phyloP scores from a whole-genome alignment of 2,329 filamentous ascomycete genomes.

The Xylaria sp. region DNA sequence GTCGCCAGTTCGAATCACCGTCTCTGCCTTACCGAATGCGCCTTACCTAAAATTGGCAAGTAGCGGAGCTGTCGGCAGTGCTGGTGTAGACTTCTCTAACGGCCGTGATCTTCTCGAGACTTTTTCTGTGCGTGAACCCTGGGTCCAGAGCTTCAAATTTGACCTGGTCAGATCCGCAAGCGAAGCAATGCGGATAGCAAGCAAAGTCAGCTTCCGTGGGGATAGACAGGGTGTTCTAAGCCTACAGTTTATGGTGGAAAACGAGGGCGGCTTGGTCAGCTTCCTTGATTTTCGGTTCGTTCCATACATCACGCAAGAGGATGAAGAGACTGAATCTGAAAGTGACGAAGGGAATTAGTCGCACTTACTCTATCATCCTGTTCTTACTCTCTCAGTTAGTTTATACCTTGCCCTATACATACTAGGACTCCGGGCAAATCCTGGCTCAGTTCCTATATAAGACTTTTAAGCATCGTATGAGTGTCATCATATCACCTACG shows the following conservation, averaged over 20 bases:
- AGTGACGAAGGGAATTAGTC: constrained; percentile 50
- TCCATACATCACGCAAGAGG: constrained; percentile 72
- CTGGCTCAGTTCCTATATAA: background rate
- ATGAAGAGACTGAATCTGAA: constrained; percentile 60
- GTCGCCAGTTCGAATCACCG: constrained; percentile 75
- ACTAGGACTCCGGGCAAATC: background rate
- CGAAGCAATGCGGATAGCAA: constrained; percentile 92
- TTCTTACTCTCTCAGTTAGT: background rate
- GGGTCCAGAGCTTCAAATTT: constrained; percentile 84
- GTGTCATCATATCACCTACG: background rate
- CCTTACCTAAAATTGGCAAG: constrained; percentile 81
- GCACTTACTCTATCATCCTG: background rate
- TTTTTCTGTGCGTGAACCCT: constrained; percentile 69
- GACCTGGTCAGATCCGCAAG: constrained; percentile 84
- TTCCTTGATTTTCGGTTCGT: constrained; percentile 89
- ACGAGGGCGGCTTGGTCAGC: constrained; percentile 74
- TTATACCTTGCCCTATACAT: background rate
- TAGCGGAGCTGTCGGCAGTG: constrained; percentile 67
- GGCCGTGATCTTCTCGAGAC: constrained; percentile 78
- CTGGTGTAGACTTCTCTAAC: constrained; percentile 73
- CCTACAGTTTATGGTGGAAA: constrained; percentile 94
- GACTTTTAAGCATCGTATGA: background rate
- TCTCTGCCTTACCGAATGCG: constrained; percentile 70
- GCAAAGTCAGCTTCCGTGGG: constrained; percentile 89
- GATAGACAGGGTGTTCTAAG: constrained; percentile 92